phyloP scores from a whole-genome alignment of 495 filamentous ascomycete species.

The Hypoxylon trugodes region DNA sequence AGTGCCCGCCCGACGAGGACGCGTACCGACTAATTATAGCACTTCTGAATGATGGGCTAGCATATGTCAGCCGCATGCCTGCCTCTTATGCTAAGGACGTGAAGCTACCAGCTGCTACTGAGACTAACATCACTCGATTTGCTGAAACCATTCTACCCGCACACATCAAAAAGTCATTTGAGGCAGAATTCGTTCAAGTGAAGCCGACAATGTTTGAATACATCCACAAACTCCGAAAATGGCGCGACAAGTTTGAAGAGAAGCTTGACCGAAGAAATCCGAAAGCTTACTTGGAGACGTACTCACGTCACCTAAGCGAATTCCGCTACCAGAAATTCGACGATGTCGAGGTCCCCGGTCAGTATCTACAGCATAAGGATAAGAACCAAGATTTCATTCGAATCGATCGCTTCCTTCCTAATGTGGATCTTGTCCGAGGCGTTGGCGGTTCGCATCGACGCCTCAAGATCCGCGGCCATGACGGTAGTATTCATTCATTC shows the following conservation, averaged over 20 bases:
- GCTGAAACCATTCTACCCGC: conserved; percentile 93
- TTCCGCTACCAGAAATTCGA: conserved; percentile 98
- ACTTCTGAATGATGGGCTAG: conserved; percentile 89
- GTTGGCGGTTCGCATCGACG: conserved; percentile 90
- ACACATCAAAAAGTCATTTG: conserved; percentile 93
- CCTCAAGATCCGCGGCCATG: conserved; percentile 95
- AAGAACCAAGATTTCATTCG: conserved; percentile 98
- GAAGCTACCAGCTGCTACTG: conserved; percentile 87
- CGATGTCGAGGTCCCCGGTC: conserved; percentile 96
- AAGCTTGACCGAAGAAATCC: conserved; percentile 87
- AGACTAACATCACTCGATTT: conserved; percentile 95
- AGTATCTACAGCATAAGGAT: conserved; percentile 95
- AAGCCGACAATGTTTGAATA: conserved; percentile 98
- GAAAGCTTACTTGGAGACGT: conserved; percentile 75
- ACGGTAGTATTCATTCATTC: conserved; percentile 93
- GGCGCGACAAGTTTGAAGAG: conserved; percentile 98
- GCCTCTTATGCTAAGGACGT: conserved; percentile 86
- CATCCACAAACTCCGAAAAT: conserved; percentile 93
- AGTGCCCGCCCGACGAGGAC: conserved; percentile 97
- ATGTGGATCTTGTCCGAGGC: conserved; percentile 88
- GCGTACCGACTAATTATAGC: conserved; percentile 98
- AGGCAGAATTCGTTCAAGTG: conserved; percentile 90
- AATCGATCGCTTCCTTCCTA: conserved; percentile 94
- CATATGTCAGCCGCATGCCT: conserved; percentile 87
- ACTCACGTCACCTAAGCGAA: conserved; percentile 90